Evolutionary conservation across 108 stramenopile species (phyloP), one percentile per base, ranked within the genome.

Genomic region (Cyclotella choctawhatcheeana): DNA sequence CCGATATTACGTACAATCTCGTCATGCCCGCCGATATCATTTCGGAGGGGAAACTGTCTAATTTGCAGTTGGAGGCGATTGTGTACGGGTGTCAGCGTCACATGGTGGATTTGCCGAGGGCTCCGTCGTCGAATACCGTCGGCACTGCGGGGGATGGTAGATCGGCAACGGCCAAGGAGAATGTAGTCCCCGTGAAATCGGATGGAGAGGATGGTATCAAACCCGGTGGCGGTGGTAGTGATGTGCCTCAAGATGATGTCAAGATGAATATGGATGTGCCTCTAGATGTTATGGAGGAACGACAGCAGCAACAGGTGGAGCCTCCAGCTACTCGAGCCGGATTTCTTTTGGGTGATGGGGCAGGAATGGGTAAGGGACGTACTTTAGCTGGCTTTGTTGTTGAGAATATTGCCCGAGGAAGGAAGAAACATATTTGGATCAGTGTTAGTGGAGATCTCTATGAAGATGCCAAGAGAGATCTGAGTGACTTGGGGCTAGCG

Each of bases 291-390:
- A 65, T 71, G 10, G n/a, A n/a, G n/a, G n/a, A n/a, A n/a, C n/a
- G n/a, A n/a, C n/a, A n/a, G n/a, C n/a, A n/a, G n/a, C n/a, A n/a
- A n/a, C n/a, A n/a, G n/a, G n/a, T n/a, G n/a, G 67, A 74, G 31
- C 65, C 69, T 20, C 75, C 71, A 5, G 71, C 85, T 12, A 53
- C 45, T 35, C 62, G 89, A 20, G 81, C 84, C 3, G 90, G 90
- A 1, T 91, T 91, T 52, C 84, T 93, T 58, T 54, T 93, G n/a
- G 92, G 90, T 29, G 92, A 93, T 64, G 92, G 90, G 26, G 88
- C 92, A 0, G 91, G 91, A 0, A 83, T 90, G 33, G 91, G 91
- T 22, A 92, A 92, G 56, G 89, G 89, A 25, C 53, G 85, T 5
- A 79, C 82, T 21, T 79, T 85, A 8, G 85, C 85, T 0, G 85